Percentiles rank a stretch among this genome's conserved stretches.
Conservation (phyloP, 176 grass and related monocot species). For the Zoysia japonica region DNA sequence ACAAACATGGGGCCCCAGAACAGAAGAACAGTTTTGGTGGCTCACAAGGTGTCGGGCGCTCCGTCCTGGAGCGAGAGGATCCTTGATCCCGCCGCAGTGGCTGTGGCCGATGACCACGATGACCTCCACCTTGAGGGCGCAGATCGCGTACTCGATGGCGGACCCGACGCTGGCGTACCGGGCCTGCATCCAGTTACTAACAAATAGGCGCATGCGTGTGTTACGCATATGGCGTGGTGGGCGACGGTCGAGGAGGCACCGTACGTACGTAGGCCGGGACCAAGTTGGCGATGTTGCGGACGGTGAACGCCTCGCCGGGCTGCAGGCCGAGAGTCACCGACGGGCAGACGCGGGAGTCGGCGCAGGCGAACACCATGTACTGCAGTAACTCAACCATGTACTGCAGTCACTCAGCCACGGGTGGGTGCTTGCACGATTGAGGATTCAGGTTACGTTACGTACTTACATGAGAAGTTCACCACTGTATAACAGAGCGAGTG, state of each 20-base stretch:
- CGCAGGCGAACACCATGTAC: slow-evolving; percentile 97
- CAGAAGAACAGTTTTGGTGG: neutral
- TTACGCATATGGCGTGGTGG: too few species aligned
- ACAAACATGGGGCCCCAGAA: neutral
- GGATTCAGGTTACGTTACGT: too few species aligned
- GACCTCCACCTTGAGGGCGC: slow-evolving; percentile 72
- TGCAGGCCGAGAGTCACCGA: slow-evolving; percentile 78
- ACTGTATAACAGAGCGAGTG: neutral
- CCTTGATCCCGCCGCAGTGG: slow-evolving; percentile 98
- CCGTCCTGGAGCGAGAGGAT: slow-evolving; percentile 83
- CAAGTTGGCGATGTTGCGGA: slow-evolving; percentile 95
- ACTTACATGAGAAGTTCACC: neutral
- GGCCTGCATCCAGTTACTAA: slow-evolving; percentile 42
- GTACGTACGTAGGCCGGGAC: slow-evolving; percentile 53
- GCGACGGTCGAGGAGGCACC: too few species aligned
- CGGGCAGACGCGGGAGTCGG: slow-evolving; percentile 97
- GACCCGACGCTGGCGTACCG: slow-evolving; percentile 70
- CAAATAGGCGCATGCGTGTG: too few species aligned
- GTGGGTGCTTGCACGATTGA: too few species aligned
- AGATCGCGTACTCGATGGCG: slow-evolving; percentile 85
- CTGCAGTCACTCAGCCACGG: slow-evolving; percentile 26
- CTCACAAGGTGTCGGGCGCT: slow-evolving; percentile 63
- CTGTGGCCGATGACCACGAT: slow-evolving; percentile 97
- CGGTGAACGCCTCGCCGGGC: slow-evolving; percentile 86
- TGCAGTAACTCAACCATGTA: slow-evolving; percentile 43